phyloP scores from a whole-genome alignment of 805 yeast genomes.

The Candida argentea region DNA sequence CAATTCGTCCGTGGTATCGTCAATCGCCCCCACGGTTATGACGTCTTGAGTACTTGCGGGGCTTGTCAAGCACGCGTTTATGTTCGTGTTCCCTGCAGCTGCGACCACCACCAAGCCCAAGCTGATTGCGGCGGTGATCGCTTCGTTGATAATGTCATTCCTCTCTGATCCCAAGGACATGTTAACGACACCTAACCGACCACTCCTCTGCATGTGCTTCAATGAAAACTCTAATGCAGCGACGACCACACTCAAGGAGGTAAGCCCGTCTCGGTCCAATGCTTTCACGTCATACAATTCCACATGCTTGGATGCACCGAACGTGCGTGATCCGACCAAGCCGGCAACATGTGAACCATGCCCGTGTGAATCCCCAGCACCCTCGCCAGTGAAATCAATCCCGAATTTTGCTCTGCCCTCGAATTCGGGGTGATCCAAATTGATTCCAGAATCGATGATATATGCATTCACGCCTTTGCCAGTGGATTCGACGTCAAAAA shows the following conservation, averaged over 20 bases:
- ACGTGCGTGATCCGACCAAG: constrained; percentile 64
- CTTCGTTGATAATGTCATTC: constrained; percentile 59
- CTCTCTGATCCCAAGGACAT: constrained; percentile 70
- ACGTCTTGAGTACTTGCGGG: constrained; percentile 74
- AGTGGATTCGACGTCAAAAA: constrained; percentile 32
- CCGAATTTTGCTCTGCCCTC: constrained; percentile 54
- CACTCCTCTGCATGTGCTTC: constrained; percentile 35
- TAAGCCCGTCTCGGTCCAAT: constrained; percentile 57
- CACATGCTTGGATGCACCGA: constrained; percentile 69
- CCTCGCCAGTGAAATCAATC: constrained; percentile 51
- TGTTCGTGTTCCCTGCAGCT: constrained; percentile 81
- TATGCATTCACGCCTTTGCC: constrained; percentile 65
- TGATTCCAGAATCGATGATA: constrained; percentile 80
- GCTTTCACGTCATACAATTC: constrained; percentile 67
- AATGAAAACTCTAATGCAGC: constrained; percentile 62
- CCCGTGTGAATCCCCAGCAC: constrained; percentile 64
- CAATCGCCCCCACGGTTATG: constrained; percentile 82
- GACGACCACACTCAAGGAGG: constrained; percentile 55
- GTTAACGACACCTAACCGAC: constrained; percentile 53
- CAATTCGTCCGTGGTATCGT: constrained; percentile 57
- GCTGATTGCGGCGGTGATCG: constrained; percentile 63
- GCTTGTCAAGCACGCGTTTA: constrained; percentile 73
- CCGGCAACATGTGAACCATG: constrained; percentile 97
- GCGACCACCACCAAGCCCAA: constrained; percentile 65
- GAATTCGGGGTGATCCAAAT: constrained; percentile 48